Evolutionary conservation across 805 yeast species (phyloP), one percentile per base, ranked within the genome.

Genomic region (Vanderwaltozyma tropicalis): DNA sequence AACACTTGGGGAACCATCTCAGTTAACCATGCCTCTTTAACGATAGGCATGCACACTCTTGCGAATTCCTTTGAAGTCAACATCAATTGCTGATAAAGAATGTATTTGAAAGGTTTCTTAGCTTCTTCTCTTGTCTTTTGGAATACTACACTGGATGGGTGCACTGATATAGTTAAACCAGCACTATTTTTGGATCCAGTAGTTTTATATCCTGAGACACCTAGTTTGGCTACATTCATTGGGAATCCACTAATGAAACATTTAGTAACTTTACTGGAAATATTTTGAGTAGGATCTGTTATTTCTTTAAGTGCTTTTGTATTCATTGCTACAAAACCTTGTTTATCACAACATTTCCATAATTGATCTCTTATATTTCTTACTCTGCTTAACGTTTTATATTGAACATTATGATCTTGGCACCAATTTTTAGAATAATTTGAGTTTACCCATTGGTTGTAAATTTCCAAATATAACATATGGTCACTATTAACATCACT

Each of bases 31-130:
- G 64, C 64, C 22, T 81, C 88, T 29, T 79, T 76, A n/a, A 68
- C 55, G 3, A 82, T 66, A 0, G 86, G 74, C 58, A 83, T 72
- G 50, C 87, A 78, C 46, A 80, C 80, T 41, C 88, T 70, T 86
- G 92, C 84, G 58, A 77, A 89, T 62, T 88, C 96, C 55, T 80
- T 84, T 19, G 86, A 73, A 0, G 98, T 89, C 34, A 82, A 59
- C 35, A 89, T 80, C 49, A 89, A 63, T 43, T 89, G 94, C 50
- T 87, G 86, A 55, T 85, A 92, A 13, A 89, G 64, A 5, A 92
- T 66, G 38, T 74, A 64, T 45, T 74, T 80, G 3, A 88, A 80
- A 0, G 87, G 88, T 16, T 92, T 94, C 41, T 75, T 78, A 11
- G 64, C 62, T 11, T 67, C 64, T 19, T 46, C 53, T 28, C 42